These are phyloP conservation scores for Lipomyces orientalis DNA, from an alignment of 805 yeast species.

Conservation along the genomic window DNA sequence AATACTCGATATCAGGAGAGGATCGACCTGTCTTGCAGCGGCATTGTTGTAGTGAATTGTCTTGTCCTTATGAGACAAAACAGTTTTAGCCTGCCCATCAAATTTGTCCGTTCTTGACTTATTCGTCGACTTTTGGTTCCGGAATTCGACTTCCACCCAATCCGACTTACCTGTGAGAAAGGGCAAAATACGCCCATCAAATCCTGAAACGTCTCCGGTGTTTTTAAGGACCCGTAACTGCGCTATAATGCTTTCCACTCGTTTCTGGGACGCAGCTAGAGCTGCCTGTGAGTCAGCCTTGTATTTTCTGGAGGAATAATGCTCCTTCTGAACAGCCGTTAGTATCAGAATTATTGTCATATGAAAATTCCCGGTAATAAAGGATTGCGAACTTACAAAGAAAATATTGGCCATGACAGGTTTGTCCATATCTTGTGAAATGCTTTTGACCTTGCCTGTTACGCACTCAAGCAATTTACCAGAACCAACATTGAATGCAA, in stretches of 20 bases:
- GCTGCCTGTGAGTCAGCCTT: background rate
- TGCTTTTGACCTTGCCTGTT: conserved; percentile 23
- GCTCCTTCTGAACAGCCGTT: conserved; percentile 8
- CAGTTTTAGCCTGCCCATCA: background rate
- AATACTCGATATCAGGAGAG: conserved; percentile 35
- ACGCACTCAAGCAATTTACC: conserved; percentile 33
- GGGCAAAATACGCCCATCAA: conserved; percentile 5
- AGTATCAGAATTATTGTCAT: background rate
- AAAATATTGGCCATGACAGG: conserved; percentile 19
- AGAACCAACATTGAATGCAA: conserved; percentile 24
- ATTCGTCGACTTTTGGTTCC: background rate
- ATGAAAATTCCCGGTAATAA: background rate
- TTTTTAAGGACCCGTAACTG: conserved; percentile 9
- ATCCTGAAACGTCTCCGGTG: conserved; percentile 8
- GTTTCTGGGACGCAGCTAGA: conserved; percentile 1
- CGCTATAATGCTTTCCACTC: conserved; percentile 5
- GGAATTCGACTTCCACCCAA: conserved; percentile 8
- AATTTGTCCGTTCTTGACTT: background rate
- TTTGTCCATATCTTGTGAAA: conserved; percentile 4
- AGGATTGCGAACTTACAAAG: conserved; percentile 17
- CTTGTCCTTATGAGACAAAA: background rate
- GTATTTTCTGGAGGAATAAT: conserved; percentile 14
- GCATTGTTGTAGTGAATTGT: conserved; percentile 10
- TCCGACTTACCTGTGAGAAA: conserved; percentile 16
- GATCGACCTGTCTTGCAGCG: conserved; percentile 37